Percentiles rank a stretch among this genome's conserved stretches.
phyloP scores from a whole-genome alignment of 2,329 filamentous ascomycete species.

The Malbranchea zuffiana region DNA sequence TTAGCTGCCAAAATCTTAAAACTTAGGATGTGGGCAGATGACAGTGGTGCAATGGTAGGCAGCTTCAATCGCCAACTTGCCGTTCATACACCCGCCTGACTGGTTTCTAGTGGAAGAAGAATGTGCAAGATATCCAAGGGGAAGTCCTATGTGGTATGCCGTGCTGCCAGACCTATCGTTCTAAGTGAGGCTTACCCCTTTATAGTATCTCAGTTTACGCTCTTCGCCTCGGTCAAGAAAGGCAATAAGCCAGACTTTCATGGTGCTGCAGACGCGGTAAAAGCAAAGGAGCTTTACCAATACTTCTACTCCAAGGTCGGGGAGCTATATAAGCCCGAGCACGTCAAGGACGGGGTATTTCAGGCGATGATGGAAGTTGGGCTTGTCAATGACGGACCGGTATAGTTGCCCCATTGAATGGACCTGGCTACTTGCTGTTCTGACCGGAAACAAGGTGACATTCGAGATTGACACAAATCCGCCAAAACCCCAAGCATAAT shows the following conservation, averaged over 20 bases:
- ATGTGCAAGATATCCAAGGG: conserved; percentile 74
- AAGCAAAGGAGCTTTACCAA: conserved; percentile 72
- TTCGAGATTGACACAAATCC: conserved; percentile 39
- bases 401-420: conserved; percentile 6
- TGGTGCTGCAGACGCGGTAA: conserved; percentile 64
- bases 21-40: conserved; percentile 84
- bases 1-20: conserved; percentile 80
- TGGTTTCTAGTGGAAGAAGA: conserved; percentile 67
- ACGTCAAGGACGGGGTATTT: conserved; percentile 90
- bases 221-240: conserved; percentile 87
- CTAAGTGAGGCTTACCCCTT: neutral
- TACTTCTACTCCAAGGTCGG: conserved; percentile 69
- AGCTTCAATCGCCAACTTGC: conserved; percentile 1
- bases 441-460: conserved; percentile 25
- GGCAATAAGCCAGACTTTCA: conserved; percentile 94
- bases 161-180: neutral
- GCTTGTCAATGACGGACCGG: conserved; percentile 70
- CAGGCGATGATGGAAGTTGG: conserved; percentile 99
- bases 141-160: conserved; percentile 83
- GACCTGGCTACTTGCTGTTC: neutral
- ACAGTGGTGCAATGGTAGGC: conserved; percentile 53
- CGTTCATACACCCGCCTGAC: conserved; percentile 12
- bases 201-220: conserved; percentile 89
- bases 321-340: conserved; percentile 58
- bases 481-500: too few relatives aligned